phyloP scores from a whole-genome alignment of 139 green algal genomes.

The Coelastrella sp. region DNA sequence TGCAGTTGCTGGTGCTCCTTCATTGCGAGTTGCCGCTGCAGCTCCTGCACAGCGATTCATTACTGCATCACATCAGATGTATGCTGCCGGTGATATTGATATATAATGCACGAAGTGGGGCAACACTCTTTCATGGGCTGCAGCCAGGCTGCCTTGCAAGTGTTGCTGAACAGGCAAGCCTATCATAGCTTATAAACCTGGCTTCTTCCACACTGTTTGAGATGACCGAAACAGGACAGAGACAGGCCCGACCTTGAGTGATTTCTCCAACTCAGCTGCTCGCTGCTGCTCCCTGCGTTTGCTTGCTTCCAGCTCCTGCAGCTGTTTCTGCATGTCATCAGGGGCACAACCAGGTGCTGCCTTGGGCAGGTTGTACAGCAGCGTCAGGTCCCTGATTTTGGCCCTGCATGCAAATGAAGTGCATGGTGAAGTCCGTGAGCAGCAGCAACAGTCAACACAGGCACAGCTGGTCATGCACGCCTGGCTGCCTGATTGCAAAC shows the following conservation, averaged over 20 bases:
- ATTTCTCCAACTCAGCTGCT: not conserved
- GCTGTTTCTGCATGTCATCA: constrained; percentile 19
- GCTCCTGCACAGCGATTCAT: not conserved
- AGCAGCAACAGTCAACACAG: not conserved
- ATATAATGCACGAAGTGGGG: too few species aligned
- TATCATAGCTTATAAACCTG: too few species aligned
- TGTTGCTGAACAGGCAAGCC: too few species aligned
- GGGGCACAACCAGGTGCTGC: not conserved
- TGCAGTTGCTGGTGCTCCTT: constrained; percentile 19
- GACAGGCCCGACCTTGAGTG: not conserved
- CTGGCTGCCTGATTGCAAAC: not conserved
- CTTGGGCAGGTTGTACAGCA: constrained; percentile 48
- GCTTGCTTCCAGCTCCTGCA: constrained; percentile 19
- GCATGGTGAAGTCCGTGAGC: not conserved
- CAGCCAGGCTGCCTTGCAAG: too few species aligned
- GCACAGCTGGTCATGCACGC: not conserved
- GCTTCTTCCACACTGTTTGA: too few species aligned
- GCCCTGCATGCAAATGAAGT: not conserved
- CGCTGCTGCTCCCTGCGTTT: not conserved
- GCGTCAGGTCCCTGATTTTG: not conserved
- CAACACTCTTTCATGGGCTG: too few species aligned
- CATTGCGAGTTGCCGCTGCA: constrained; percentile 10
- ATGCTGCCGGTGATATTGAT: too few species aligned
- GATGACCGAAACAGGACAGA: not conserved
- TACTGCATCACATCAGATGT: too few species aligned